Conservation (phyloP, 495 filamentous ascomycete species). For the Rhizodiscina lignyota region DNA sequence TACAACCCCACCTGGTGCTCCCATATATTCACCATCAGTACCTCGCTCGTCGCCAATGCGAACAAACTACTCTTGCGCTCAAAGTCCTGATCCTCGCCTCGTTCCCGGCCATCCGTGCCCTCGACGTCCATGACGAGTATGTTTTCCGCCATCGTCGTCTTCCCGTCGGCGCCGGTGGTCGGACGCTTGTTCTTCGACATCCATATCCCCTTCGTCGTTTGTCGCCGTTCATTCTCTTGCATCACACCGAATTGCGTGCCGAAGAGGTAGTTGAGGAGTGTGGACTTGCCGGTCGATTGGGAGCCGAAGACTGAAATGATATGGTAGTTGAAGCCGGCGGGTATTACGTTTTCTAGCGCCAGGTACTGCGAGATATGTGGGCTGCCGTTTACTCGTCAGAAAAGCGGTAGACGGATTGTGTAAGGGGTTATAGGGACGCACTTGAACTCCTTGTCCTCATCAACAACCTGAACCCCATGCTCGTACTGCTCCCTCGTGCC, state of each 20-base stretch:
- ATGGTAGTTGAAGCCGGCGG: constrained; percentile 94
- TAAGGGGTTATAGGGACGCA: constrained; percentile 30
- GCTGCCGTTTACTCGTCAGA: constrained; percentile 28
- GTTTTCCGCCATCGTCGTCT: constrained; percentile 69
- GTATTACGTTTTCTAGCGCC: constrained; percentile 55
- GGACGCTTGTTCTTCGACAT: constrained; percentile 84
- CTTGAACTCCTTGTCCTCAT: constrained; percentile 95
- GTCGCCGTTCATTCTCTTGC: constrained; percentile 74
- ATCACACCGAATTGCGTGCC: constrained; percentile 93
- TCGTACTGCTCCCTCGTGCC: constrained; percentile 52
- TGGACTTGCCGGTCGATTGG: constrained; percentile 97
- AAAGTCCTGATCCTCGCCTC: constrained; percentile 97
- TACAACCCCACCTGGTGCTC: constrained; percentile 97
- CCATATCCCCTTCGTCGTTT: constrained; percentile 99
- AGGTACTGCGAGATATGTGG: constrained; percentile 70
- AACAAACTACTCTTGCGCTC: constrained; percentile 96
- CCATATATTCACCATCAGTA: constrained; percentile 97
- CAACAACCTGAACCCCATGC: constrained; percentile 91
- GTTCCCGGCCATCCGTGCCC: constrained; percentile 89
- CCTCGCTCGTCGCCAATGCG: constrained; percentile 92
- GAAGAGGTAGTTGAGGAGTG: constrained; percentile 88
- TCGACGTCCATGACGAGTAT: constrained; percentile 99
- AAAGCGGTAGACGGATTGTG: not conserved
- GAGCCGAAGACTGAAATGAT: constrained; percentile 97
- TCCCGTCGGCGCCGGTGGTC: constrained; percentile 15